Base-by-base conservation (phyloP, 2,329 filamentous ascomycete genomes). In the Scedosporium minutisporum region DNA sequence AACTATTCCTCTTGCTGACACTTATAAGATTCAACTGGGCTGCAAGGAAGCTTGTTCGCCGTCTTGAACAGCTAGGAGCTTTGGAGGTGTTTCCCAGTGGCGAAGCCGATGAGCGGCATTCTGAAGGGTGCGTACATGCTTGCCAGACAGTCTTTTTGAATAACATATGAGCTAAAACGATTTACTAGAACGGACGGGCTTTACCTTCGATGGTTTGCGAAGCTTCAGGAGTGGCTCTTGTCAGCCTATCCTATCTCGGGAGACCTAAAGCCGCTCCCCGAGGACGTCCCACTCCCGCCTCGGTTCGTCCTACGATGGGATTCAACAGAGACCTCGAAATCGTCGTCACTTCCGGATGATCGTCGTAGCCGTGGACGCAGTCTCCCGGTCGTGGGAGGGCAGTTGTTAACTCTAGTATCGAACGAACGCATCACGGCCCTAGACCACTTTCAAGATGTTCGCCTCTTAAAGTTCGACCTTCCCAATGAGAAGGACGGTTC, bases 11-110 rank as follows among this genome's bases (percentile, higher is more conserved):
- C 33, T 10, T 10, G 21, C 51, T 74, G 96, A 90, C 70, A 96
- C 92, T 1, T 97, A 97, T 79, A 65, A 93, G 89, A 70, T 96
- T 91, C 75, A 99, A 99, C 76, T 96, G 91, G 85, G 92, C 93
- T 18, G 89, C 90, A 57, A 85, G 92, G 59, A 96, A 97, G 75
- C 80, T 99, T 57, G 86, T 92, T 69, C 93, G 92, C 68, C 86
- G 95, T 16, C 78, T 99, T 41, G 74, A 87, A 44, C 92, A 96
- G 71, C 83, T 99, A 0, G 93, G 93, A 1, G 95, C 91, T 2
- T 80, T 80, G 51, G 84, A 91, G 58, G 84, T 95, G 65, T 89
- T 89, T 69, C 85, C 88, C 48, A 80, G 87, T 44, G 95, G 91
- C 12, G 95, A 99, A 74, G 92, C 88, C 23, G 95, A 99, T 71